Evolutionary conservation across 2,329 filamentous ascomycete species (phyloP).

Genomic region (Talaromyces sp.): DNA sequence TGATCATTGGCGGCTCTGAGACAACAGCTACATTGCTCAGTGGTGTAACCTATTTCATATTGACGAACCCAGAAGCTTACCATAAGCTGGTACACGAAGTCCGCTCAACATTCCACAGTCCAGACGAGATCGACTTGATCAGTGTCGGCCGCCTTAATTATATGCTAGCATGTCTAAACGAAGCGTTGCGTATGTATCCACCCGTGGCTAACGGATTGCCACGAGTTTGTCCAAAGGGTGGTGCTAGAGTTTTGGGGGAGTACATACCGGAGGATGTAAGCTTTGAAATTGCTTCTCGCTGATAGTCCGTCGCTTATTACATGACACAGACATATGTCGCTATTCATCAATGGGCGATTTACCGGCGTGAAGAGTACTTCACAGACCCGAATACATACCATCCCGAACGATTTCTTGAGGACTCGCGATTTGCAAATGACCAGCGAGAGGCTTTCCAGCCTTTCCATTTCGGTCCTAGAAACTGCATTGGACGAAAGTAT

Average conservation of each 20-base stretch:
- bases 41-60: slow-evolving; percentile 42
- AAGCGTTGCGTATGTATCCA: slow-evolving; percentile 44
- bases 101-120: slow-evolving; percentile 33
- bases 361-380: slow-evolving; percentile 46
- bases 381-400: slow-evolving; percentile 44
- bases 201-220: slow-evolving; percentile 26
- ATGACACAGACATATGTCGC: slow-evolving; percentile 39
- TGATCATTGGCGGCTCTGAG: slow-evolving; percentile 26
- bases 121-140: slow-evolving; percentile 40
- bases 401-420: slow-evolving; percentile 42
- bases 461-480: slow-evolving; percentile 49
- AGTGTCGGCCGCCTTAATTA: slow-evolving; percentile 35
- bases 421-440: slow-evolving; percentile 39
- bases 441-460: slow-evolving; percentile 46
- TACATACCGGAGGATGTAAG: slow-evolving; percentile 23
- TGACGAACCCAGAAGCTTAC: slow-evolving; percentile 31
- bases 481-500: slow-evolving; percentile 52
- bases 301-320: background rate
- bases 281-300: background rate
- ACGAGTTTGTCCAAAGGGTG: slow-evolving; percentile 21
- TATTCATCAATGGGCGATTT: slow-evolving; percentile 47
- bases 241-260: slow-evolving; percentile 22
- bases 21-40: slow-evolving; percentile 46
- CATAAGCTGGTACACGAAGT: slow-evolving; percentile 40
- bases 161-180: slow-evolving; percentile 42